Conservation (phyloP, 2,329 filamentous ascomycete species). For the Venturiaceae sp. region DNA sequence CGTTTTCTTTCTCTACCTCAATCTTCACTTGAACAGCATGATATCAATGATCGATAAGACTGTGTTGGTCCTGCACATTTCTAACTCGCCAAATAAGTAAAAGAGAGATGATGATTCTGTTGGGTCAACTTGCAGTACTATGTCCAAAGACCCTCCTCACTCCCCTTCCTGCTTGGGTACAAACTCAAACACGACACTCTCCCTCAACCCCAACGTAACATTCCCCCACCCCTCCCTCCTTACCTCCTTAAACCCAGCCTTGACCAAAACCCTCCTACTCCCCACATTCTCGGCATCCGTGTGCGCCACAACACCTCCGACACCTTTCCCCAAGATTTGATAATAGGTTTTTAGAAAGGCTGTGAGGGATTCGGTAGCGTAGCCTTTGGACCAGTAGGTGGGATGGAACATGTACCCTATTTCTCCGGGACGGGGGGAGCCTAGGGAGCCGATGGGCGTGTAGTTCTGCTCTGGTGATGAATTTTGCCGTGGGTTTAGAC, state of each 20-base stretch:
- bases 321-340: conserved; percentile 14
- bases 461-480: neutral
- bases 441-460: conserved; percentile 36
- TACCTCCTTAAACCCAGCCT: conserved; percentile 20
- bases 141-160: too few relatives aligned
- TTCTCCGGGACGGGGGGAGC: conserved; percentile 36
- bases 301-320: conserved; percentile 15
- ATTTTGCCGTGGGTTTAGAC: neutral
- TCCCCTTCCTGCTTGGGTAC: too few relatives aligned
- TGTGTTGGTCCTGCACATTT: too few relatives aligned
- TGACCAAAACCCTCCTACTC: conserved; percentile 17
- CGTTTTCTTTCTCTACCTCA: too few relatives aligned
- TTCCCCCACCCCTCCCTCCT: too few relatives aligned
- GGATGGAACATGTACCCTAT: conserved; percentile 48
- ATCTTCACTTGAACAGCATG: too few relatives aligned
- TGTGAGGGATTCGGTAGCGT: conserved; percentile 46
- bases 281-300: conserved; percentile 15
- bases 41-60: too few relatives aligned
- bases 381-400: conserved; percentile 38
- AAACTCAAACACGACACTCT: too few relatives aligned
- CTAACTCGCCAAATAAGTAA: too few relatives aligned
- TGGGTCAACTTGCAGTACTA: too few relatives aligned
- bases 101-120: too few relatives aligned
- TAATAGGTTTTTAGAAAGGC: conserved; percentile 39
- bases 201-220: too few relatives aligned